These are phyloP conservation scores for Fusarium solani-melongenae DNA, from an alignment of 2,329 filamentous ascomycete species.

Conservation along the genomic window DNA sequence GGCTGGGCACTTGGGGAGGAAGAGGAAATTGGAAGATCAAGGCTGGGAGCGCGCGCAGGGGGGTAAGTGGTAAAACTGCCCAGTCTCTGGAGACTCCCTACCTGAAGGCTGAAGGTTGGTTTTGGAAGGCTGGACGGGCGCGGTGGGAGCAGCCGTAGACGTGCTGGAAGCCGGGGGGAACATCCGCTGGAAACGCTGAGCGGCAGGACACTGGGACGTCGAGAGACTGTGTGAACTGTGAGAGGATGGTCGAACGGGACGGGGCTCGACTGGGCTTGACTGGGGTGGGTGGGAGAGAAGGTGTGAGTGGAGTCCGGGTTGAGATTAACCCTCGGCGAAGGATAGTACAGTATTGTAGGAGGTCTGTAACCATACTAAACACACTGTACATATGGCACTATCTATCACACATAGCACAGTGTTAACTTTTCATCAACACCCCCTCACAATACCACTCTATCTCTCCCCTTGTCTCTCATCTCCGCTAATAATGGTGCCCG, in stretches of 20 bases:
- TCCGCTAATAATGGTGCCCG: conserved; percentile 46
- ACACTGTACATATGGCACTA: conserved; percentile 2
- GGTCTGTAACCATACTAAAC: rapidly evolving
- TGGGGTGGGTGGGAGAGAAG: conserved; percentile 43
- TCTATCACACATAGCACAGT: background rate
- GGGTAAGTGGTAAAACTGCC: background rate
- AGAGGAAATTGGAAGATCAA: conserved; percentile 43
- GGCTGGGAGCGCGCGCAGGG: conserved; percentile 29
- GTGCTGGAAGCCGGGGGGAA: conserved; percentile 32
- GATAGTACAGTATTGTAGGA: conserved; percentile 39
- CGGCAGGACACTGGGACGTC: conserved; percentile 27
- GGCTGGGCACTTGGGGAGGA: conserved; percentile 44
- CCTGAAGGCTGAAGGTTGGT: conserved; percentile 14
- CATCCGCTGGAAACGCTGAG: conserved; percentile 37
- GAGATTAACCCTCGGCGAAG: conserved; percentile 55
- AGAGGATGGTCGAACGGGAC: conserved; percentile 20
- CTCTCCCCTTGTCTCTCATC: conserved; percentile 41
- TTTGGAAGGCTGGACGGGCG: conserved; percentile 15
- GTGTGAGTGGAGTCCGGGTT: conserved; percentile 55
- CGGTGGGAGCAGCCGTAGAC: conserved; percentile 18
- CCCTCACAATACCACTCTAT: conserved; percentile 28
- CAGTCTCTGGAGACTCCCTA: conserved; percentile 4
- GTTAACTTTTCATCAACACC: background rate
- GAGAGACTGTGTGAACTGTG: conserved; percentile 20
- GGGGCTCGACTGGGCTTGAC: conserved; percentile 39